Base-by-base conservation (phyloP, 2,329 filamentous ascomycete genomes). In the Sarocladium kiliense region DNA sequence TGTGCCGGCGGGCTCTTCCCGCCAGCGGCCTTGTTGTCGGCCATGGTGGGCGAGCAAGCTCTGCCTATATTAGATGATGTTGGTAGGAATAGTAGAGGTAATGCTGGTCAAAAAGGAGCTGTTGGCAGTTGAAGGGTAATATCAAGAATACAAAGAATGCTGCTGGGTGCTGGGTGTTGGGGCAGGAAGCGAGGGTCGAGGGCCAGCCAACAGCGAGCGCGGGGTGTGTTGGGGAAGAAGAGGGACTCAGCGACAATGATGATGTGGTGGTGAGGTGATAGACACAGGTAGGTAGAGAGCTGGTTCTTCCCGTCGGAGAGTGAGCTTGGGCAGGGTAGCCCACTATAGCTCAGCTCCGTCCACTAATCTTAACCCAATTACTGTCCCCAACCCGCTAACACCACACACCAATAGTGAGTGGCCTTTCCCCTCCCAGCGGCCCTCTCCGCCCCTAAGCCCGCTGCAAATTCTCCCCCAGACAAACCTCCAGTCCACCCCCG, bases 1-100 rank as follows among this genome's bases (percentile, higher is more conserved):
- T 34, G 51, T 6, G 25, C 26, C 41, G 49, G 55, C 54, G 42
- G 7, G 30, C 44, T 53, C 49, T 63, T 47, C 53, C 32, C 26
- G 27, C n/a, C 10, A 9, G 26, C n/a, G 41, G 37, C 36, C 32
- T 42, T 26, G 11, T 34, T 50, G 25, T 41, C 41, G 54, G 54
- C 54, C 54, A 55, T 55, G 47, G 16, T 49, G 23, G 23, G 21
- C 21, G 44, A 30, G 11, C 16, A 23, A 11, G 7, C 36, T 39
- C 36, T 39, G 36, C 36, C 36, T 6, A 32, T 32, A 32, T 9
- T 39, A n/a, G 36, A 16, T 39, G 41, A 25, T 23, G 41, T 19
- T 45, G 41, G 23, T 12, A 19, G 37, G 9, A 16, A 36, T 9
- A 16, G 32, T 36, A 36, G 32, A 36, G 32, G 32, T 9, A 9